A percentile compares a stretch with the other conserved stretches of the same genome.
Conservation (phyloP, 2,329 filamentous ascomycete genomes). For the Cytospora piceae region DNA sequence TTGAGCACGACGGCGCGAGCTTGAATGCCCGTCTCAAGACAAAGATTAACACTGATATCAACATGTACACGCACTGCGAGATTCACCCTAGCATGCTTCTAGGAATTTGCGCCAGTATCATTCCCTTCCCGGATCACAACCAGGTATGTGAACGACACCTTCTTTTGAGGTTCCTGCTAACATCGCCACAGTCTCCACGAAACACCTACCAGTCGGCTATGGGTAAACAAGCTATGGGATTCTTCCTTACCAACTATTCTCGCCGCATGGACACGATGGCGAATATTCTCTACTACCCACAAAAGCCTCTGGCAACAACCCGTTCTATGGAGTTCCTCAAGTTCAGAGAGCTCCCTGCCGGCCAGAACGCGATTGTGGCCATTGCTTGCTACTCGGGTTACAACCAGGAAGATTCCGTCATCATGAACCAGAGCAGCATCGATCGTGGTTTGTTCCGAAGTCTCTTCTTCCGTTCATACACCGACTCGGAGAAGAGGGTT, state of each 20-base stretch:
- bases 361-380: constrained; percentile 97
- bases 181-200: constrained; percentile 74
- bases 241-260: constrained; percentile 96
- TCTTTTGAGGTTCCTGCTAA: constrained; percentile 38
- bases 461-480: constrained; percentile 97
- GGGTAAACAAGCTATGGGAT: constrained; percentile 99
- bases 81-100: constrained; percentile 99
- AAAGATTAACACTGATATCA: constrained; percentile 81
- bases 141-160: constrained; percentile 56
- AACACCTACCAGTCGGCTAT: constrained; percentile 99
- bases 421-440: constrained; percentile 99
- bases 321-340: constrained; percentile 98
- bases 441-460: constrained; percentile 96
- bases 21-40: constrained; percentile 87
- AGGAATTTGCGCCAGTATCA: constrained; percentile 97
- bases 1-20: constrained; percentile 67
- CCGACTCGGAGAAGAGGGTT: constrained; percentile 94
- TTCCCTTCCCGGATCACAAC: constrained; percentile 99
- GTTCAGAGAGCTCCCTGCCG: constrained; percentile 94
- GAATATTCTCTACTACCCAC: constrained; percentile 98
- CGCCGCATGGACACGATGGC: constrained; percentile 99
- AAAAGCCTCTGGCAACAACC: constrained; percentile 95
- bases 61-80: constrained; percentile 97
- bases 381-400: constrained; percentile 98
- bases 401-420: constrained; percentile 99